Evolutionary conservation across 495 filamentous ascomycete genomes (phyloP).

Genomic region (Penicillium alfredii): DNA sequence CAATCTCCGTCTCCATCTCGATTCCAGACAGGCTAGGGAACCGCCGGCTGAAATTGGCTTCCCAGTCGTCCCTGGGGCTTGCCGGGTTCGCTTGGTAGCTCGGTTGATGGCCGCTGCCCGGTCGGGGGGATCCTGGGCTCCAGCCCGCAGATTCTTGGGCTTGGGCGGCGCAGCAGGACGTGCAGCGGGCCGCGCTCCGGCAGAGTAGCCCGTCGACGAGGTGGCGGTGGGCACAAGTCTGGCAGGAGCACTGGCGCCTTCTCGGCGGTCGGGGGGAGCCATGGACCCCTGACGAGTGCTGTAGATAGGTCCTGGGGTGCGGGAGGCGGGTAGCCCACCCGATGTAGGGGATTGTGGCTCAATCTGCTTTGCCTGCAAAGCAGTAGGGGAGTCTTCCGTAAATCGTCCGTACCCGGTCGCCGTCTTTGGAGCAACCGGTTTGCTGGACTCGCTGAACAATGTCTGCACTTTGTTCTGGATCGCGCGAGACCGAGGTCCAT

Average conservation of each 20-base stretch:
- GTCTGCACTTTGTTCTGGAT: constrained; percentile 89
- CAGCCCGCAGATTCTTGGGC: constrained; percentile 51
- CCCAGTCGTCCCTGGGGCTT: constrained; percentile 54
- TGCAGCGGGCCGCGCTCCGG: constrained; percentile 21
- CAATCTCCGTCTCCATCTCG: constrained; percentile 71
- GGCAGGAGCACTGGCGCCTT: constrained; percentile 15
- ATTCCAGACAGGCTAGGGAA: constrained; percentile 75
- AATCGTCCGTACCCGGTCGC: constrained; percentile 86
- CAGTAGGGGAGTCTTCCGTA: constrained; percentile 50
- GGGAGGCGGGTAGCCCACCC: constrained; percentile 8
- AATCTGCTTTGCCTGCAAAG: constrained; percentile 39
- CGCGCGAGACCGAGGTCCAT: constrained; percentile 56
- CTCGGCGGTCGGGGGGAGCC: constrained; percentile 12
- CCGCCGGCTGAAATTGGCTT: constrained; percentile 68
- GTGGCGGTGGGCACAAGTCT: constrained; percentile 15
- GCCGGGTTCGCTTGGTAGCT: constrained; percentile 19
- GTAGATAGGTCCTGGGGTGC: constrained; percentile 17
- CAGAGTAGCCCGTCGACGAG: constrained; percentile 19
- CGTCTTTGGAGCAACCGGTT: constrained; percentile 57
- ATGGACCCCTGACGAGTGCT: constrained; percentile 11
- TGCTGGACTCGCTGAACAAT: constrained; percentile 73
- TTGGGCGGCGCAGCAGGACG: constrained; percentile 54
- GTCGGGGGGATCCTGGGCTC: constrained; percentile 23
- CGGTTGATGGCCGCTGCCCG: constrained; percentile 18
- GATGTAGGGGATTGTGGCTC: constrained; percentile 9